Evolutionary conservation across 495 filamentous ascomycete genomes (phyloP).

Genomic region (Podospora anserina): DNA sequence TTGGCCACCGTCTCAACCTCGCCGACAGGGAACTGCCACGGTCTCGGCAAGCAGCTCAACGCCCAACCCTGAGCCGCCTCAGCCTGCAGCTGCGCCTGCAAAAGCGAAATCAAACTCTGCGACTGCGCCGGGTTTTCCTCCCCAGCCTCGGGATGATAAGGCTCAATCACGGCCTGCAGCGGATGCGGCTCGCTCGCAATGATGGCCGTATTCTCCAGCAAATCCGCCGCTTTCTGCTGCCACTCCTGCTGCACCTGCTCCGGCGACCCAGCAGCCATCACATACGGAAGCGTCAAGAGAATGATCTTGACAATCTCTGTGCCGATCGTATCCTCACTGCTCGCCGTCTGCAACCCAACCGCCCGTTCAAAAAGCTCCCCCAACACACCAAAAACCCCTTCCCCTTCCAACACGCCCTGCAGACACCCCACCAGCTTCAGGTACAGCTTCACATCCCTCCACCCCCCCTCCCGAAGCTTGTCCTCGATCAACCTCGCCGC

Average conservation of each 20-base stretch:
- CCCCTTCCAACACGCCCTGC: constrained; percentile 72
- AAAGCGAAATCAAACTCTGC: constrained; percentile 68
- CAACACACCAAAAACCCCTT: constrained; percentile 81
- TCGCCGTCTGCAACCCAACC: constrained; percentile 84
- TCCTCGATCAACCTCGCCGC: constrained; percentile 56
- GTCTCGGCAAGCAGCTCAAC: constrained; percentile 76
- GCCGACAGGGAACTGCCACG: constrained; percentile 62
- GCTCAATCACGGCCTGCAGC: constrained; percentile 77
- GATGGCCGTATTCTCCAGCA: constrained; percentile 91
- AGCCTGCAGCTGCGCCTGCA: constrained; percentile 78
- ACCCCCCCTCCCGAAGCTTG: constrained; percentile 65
- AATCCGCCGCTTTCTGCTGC: constrained; percentile 63
- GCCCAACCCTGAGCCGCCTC: constrained; percentile 71
- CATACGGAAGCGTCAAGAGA: constrained; percentile 86
- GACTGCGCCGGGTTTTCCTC: constrained; percentile 38
- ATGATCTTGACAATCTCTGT: constrained; percentile 93
- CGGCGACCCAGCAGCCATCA: constrained; percentile 64
- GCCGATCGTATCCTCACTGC: constrained; percentile 85
- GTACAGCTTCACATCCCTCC: constrained; percentile 87
- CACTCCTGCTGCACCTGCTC: constrained; percentile 58
- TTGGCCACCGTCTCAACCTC: constrained; percentile 53
- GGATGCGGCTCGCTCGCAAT: constrained; percentile 81
- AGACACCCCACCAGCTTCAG: constrained; percentile 82
- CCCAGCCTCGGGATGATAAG: constrained; percentile 60
- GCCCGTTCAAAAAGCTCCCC: constrained; percentile 81